Conservation (phyloP, 2,329 filamentous ascomycete genomes). For the Fusarium camptoceras region DNA sequence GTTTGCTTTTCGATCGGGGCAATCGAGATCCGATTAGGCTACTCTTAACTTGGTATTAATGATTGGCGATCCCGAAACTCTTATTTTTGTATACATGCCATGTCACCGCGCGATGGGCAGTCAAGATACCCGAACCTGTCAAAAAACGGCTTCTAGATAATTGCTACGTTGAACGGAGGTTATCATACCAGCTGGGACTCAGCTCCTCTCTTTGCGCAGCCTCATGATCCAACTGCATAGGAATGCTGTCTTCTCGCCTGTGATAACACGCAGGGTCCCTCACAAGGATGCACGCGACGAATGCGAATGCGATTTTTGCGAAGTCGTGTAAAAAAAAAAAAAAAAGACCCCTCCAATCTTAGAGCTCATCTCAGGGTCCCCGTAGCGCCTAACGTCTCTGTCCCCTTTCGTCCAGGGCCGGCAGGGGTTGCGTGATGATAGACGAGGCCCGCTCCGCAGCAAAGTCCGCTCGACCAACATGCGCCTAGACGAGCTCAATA, state of each 20-base stretch:
- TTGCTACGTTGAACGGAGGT: neutral
- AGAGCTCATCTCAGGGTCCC: slow-evolving; percentile 12
- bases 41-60: slow-evolving; percentile 3
- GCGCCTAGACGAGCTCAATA: slow-evolving; percentile 1
- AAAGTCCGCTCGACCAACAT: slow-evolving; percentile 30
- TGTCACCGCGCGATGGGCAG: neutral
- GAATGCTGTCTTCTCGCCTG: slow-evolving; percentile 1
- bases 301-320: slow-evolving; percentile 27
- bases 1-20: slow-evolving; percentile 18
- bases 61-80: slow-evolving; percentile 9
- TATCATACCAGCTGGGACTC: neutral
- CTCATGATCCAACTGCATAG: neutral
- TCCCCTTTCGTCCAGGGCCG: neutral
- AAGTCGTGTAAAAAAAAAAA: slow-evolving; percentile 28
- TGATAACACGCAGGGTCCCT: slow-evolving; percentile 15
- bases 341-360: slow-evolving; percentile 33
- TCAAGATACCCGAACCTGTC: neutral
- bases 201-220: neutral
- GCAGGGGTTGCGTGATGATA: slow-evolving; percentile 20
- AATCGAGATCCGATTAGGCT: slow-evolving; percentile 42
- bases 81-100: neutral
- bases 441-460: slow-evolving; percentile 7
- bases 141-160: neutral
- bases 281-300: slow-evolving; percentile 8
- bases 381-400: slow-evolving; percentile 2